Base-by-base conservation (phyloP, 495 filamentous ascomycete species). In the Lasiosphaeria ovina region DNA sequence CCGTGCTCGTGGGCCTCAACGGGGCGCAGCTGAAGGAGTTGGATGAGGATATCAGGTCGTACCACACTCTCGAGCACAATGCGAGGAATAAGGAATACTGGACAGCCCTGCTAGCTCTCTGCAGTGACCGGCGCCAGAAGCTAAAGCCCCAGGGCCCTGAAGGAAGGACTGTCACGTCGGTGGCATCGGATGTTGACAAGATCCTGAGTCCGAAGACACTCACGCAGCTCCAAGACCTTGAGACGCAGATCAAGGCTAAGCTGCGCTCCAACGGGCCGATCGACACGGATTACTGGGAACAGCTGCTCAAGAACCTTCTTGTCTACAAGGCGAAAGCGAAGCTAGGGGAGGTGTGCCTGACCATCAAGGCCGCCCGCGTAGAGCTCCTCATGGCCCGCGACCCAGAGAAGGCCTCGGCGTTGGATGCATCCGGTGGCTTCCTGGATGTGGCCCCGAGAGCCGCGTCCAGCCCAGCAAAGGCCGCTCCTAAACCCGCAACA, bases 251-350 rank as follows among this genome's bases (percentile, higher is more conserved):
- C 65, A 84, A 82, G 63, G 76, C 77, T 8, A 98, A 98, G 73
- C 72, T 98, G 44, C 80, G 87, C 47, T 94, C 91, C 11, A 87
- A 96, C 63, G 92, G 97, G 70, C 88, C 90, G 9, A 92, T 98
- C 67, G 95, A 98, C 76, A 90, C 88, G 4, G 94, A 98, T 71
- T 98, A 98, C 72, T 98, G 94, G 94, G 92, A 96, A 64, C 89
- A 95, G 66, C 81, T 98, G 3, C 79, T 98, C 51, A 85, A 87
- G 62, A 96, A 88, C 68, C 76, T 98, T 45, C 79, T 87, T 12
- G 86, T 96, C 3, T 97, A 89, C 85, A 98, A 97, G 74, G 91
- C 93, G 5, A 91, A 89, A 68, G 91, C 93, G 3, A 90, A 89
- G 66, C 75, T 98, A 38, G 87, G 88, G 73, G 86, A 85, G 49